These are phyloP conservation scores for Blastocystis sp. DNA, from an alignment of 352 stramenopile genomes.

Conservation along the genomic window DNA sequence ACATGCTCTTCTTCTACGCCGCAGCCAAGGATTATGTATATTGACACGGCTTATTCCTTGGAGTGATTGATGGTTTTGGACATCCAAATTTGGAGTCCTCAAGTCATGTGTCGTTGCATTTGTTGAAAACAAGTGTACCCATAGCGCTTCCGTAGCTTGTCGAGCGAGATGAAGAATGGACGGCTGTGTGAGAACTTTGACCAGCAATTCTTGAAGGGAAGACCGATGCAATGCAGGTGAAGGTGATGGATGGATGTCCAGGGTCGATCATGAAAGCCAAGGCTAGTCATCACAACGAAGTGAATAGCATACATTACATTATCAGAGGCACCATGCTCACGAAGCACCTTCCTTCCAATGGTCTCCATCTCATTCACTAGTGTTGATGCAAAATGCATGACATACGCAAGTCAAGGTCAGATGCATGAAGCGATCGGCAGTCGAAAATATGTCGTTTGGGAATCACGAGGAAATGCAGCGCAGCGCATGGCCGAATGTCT, in stretches of 20 bases:
- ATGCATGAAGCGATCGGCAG: not conserved
- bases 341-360: not conserved
- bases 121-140: conserved; percentile 3
- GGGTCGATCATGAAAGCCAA: conserved; percentile 23
- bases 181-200: conserved; percentile 16
- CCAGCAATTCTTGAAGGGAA: conserved; percentile 27
- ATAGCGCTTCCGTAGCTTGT: not conserved
- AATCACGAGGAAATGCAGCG: conserved; percentile 32
- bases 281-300: not conserved
- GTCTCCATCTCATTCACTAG: conserved; percentile 27
- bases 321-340: conserved; percentile 2
- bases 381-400: not conserved
- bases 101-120: not conserved
- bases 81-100: not conserved
- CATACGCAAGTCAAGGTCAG: conserved; percentile 4
- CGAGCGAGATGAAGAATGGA: not conserved
- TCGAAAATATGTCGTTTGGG: conserved; percentile 32
- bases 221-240: conserved; percentile 36
- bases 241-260: conserved; percentile 32
- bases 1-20: conserved; percentile 9
- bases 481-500: conserved; percentile 29
- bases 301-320: not conserved
- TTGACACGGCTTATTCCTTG: too few species aligned
- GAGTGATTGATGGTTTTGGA: too few species aligned
- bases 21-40: too few species aligned